Evolutionary conservation across 768 basidiomycete genomes (phyloP).

Genomic region (Panellus pusillus): DNA sequence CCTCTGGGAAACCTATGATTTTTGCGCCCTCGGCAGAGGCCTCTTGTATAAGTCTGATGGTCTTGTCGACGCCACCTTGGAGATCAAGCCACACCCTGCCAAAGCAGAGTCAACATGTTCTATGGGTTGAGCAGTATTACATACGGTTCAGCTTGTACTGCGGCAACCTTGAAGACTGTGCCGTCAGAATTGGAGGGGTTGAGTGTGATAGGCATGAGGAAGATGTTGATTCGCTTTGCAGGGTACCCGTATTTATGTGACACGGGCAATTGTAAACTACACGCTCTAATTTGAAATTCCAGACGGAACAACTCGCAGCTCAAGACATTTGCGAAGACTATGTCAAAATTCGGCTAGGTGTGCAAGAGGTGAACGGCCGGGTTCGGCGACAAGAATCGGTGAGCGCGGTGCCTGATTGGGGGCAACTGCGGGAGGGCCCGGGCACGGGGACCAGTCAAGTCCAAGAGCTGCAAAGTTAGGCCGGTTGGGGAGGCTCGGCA

Average conservation of each 20-base stretch:
- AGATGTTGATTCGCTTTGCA: neutral
- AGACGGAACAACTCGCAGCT: neutral
- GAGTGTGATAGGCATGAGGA: conserved; percentile 24
- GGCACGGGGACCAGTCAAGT: too few relatives aligned
- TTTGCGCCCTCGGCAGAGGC: conserved; percentile 29
- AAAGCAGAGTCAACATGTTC: neutral
- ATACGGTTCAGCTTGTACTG: conserved; percentile 30
- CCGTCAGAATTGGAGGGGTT: conserved; percentile 26
- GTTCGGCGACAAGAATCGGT: too few relatives aligned
- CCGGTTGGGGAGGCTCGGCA: too few relatives aligned
- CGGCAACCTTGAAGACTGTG: conserved; percentile 29
- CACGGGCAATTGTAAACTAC: neutral
- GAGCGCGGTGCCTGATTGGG: too few relatives aligned
- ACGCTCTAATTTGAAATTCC: neutral
- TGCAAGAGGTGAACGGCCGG: too few relatives aligned
- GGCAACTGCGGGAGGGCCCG: too few relatives aligned
- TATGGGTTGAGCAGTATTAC: neutral
- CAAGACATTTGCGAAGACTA: too few relatives aligned
- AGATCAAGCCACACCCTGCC: conserved; percentile 28
- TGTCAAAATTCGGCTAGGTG: too few relatives aligned
- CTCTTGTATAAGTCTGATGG: conserved; percentile 28
- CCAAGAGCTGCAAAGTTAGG: too few relatives aligned
- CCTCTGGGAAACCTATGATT: conserved; percentile 32
- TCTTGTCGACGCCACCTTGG: conserved; percentile 31
- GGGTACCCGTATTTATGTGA: neutral